Evolutionary conservation across 768 basidiomycete genomes (phyloP).

Genomic region (Solioccasus polychromus): DNA sequence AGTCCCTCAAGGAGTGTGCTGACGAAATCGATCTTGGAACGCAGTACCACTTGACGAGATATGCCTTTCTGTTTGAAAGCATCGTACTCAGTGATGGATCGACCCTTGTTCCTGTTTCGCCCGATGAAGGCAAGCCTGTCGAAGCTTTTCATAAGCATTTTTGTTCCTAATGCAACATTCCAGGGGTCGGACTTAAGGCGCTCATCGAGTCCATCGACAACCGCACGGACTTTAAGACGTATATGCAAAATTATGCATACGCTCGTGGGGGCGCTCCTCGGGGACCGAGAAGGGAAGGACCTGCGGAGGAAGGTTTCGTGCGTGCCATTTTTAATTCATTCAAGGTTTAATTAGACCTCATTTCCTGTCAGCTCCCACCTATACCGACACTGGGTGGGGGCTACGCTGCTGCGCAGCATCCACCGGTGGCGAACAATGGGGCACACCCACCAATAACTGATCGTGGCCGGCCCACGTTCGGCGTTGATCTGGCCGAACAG

Average conservation of each 20-base stretch:
- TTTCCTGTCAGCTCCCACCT: slow-evolving; percentile 53
- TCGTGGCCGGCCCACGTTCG: slow-evolving; percentile 82
- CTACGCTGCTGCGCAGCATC: slow-evolving; percentile 26
- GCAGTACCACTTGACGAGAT: slow-evolving; percentile 94
- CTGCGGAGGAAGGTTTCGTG: slow-evolving; percentile 91
- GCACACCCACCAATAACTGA: slow-evolving; percentile 41
- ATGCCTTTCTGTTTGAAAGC: slow-evolving; percentile 92
- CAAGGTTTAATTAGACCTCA: not conserved
- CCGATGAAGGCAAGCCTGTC: slow-evolving; percentile 57
- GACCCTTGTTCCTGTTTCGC: slow-evolving; percentile 68
- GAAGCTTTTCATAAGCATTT: not conserved
- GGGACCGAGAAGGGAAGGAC: slow-evolving; percentile 87
- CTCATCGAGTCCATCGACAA: slow-evolving; percentile 93
- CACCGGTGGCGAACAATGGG: slow-evolving; percentile 24
- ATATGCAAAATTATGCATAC: slow-evolving; percentile 97
- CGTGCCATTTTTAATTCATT: slow-evolving; percentile 34
- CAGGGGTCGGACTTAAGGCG: slow-evolving; percentile 73
- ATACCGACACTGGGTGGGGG: slow-evolving; percentile 43
- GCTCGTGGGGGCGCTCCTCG: slow-evolving; percentile 66
- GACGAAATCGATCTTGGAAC: slow-evolving; percentile 98
- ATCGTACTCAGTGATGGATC: slow-evolving; percentile 86
- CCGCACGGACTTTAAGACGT: slow-evolving; percentile 90
- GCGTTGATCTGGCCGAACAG: slow-evolving; percentile 88
- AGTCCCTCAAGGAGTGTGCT: slow-evolving; percentile 91
- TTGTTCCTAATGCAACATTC: not conserved